Conservation (phyloP, 371 early-diverging fungal species). For the Haplosporangium sp. region DNA sequence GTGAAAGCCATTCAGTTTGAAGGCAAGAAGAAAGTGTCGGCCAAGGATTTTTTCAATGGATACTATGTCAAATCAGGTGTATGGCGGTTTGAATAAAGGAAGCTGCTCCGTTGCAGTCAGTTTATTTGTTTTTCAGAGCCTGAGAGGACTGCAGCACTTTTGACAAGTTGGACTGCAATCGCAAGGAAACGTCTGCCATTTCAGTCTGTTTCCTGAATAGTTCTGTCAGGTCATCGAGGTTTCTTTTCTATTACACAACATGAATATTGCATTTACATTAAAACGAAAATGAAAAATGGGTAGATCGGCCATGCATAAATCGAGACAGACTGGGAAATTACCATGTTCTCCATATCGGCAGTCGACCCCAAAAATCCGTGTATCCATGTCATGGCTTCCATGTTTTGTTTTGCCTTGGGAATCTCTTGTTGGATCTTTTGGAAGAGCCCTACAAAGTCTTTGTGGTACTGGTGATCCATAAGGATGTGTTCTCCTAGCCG, state of each 20-base stretch:
- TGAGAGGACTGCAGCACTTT: neutral
- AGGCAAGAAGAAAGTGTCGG: conserved; percentile 66
- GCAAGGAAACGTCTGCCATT: conserved; percentile 16
- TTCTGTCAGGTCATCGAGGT: conserved; percentile 12
- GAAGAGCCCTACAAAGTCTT: conserved; percentile 25
- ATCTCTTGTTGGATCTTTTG: conserved; percentile 16
- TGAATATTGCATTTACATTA: neutral
- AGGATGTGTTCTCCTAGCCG: conserved; percentile 4
- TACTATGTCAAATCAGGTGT: conserved; percentile 63
- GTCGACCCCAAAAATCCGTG: conserved; percentile 15
- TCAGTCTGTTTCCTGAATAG: conserved; percentile 11
- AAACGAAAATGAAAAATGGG: neutral
- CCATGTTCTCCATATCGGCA: conserved; percentile 2
- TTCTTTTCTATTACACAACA: conserved; percentile 12
- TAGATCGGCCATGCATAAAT: too few relatives aligned
- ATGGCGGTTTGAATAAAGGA: conserved; percentile 49
- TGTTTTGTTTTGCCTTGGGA: conserved; percentile 8
- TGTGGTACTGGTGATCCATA: conserved; percentile 20
- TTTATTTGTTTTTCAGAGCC: too few relatives aligned
- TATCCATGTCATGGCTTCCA: conserved; percentile 21
- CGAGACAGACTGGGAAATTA: neutral
- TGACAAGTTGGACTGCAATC: conserved; percentile 10
- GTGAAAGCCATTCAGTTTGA: conserved; percentile 65
- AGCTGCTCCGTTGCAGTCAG: too few relatives aligned
- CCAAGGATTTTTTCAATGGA: conserved; percentile 82